Conservation (phyloP, 306 rosid genomes). For the Crotalaria pallida region DNA sequence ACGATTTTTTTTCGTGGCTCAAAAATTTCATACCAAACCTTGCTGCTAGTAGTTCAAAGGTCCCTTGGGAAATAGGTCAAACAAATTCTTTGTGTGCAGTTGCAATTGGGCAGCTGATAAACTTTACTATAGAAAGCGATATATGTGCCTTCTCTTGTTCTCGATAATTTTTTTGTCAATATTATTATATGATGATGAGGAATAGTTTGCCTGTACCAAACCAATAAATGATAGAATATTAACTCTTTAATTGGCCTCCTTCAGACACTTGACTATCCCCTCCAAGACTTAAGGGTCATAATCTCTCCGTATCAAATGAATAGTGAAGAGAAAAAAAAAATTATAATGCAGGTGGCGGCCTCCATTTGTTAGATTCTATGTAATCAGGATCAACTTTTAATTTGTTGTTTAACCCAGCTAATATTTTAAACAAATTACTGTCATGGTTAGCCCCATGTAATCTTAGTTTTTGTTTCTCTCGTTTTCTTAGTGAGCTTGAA, state of each 20-base stretch:
- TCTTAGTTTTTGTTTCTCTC: no score
- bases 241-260: conserved; percentile 19
- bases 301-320: conserved; percentile 3
- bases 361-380: conserved; percentile 7
- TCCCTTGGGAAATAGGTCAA: background rate
- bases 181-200: background rate
- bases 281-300: conserved; percentile 38
- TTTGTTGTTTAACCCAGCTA: background rate
- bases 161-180: conserved; percentile 18
- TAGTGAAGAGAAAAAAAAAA: background rate
- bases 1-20: background rate
- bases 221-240: background rate
- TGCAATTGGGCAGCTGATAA: conserved; percentile 27
- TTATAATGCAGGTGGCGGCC: conserved; percentile 24
- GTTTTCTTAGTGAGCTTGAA: no score
- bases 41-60: conserved; percentile 21
- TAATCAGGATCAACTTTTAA: background rate
- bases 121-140: conserved; percentile 26
- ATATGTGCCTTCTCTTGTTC: conserved; percentile 24
- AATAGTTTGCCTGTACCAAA: background rate
- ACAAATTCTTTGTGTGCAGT: conserved; percentile 10
- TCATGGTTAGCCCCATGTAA: background rate
- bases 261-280: conserved; percentile 33
- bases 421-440: background rate
- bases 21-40: conserved; percentile 13